Conservation (phyloP, 192 early-diverging fungal species). For the Gaertneriomyces semiglobifer region DNA sequence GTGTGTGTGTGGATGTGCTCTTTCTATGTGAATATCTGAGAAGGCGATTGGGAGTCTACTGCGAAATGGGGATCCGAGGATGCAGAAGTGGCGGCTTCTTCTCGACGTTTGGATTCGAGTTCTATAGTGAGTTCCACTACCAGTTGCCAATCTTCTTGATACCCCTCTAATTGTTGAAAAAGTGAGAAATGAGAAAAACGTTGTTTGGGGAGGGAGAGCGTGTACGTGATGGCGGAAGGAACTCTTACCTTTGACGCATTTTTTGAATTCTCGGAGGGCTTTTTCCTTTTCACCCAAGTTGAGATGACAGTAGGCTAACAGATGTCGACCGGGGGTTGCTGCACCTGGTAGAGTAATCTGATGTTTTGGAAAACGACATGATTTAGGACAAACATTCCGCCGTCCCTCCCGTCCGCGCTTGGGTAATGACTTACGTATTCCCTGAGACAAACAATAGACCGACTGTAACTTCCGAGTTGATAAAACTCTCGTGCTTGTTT, state of each 20-base stretch:
- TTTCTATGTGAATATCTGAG: no score
- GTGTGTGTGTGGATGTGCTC: no score
- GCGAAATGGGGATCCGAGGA: neutral
- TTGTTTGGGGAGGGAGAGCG: no score
- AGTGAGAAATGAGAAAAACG: no score
- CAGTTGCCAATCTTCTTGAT: slow-evolving; percentile 60
- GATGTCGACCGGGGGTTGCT: slow-evolving; percentile 46
- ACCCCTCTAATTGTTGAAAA: slow-evolving; percentile 38
- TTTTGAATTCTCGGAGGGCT: slow-evolving; percentile 57
- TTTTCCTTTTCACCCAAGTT: slow-evolving; percentile 51
- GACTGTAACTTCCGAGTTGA: slow-evolving; percentile 55
- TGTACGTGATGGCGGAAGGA: neutral
- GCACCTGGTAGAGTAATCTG: slow-evolving; percentile 52
- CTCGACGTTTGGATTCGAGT: slow-evolving; percentile 43
- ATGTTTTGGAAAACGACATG: neutral
- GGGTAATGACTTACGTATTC: slow-evolving; percentile 40
- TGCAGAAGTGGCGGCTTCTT: neutral
- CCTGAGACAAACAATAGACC: slow-evolving; percentile 54
- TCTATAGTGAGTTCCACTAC: slow-evolving; percentile 61
- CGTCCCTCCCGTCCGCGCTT: neutral
- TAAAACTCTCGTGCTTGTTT: slow-evolving; percentile 55
- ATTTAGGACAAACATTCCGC: slow-evolving; percentile 1
- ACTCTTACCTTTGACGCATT: slow-evolving; percentile 51
- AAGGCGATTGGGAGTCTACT: no score
- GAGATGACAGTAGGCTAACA: slow-evolving; percentile 59